phyloP scores from a whole-genome alignment of 2,329 filamentous ascomycete species.

The Paecilomyces sp. region DNA sequence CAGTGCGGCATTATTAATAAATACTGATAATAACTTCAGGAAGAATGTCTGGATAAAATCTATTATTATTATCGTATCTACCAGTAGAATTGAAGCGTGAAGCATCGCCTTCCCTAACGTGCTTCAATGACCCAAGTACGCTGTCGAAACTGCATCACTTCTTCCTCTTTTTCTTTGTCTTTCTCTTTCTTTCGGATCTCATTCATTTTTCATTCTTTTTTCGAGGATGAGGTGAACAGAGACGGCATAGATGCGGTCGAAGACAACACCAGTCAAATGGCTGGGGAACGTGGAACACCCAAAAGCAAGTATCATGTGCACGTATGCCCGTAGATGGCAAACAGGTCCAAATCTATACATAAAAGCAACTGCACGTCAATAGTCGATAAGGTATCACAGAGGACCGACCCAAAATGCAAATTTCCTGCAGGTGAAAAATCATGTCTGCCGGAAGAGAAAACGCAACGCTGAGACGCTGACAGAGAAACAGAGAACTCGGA shows the following conservation, averaged over 20 bases:
- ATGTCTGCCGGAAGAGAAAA: not conserved
- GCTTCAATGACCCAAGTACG: not conserved
- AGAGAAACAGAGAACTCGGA: not conserved
- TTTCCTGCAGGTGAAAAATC: not conserved
- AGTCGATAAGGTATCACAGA: not conserved
- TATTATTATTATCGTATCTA: not conserved
- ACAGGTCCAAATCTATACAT: not conserved
- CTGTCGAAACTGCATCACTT: not conserved
- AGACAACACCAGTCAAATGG: not conserved
- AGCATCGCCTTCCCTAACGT: not conserved
- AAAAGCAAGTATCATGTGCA: not conserved
- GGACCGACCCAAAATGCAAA: not conserved
- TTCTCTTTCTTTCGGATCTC: too few species aligned
- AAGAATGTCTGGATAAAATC: not conserved
- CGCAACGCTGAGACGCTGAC: not conserved
- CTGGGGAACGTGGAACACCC: not conserved
- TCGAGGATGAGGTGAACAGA: not conserved
- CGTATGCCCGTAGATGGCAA: not conserved
- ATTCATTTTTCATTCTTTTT: too few species aligned
- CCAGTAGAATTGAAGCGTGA: not conserved
- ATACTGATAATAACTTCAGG: not conserved
- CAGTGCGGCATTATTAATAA: not conserved
- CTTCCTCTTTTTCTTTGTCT: not conserved
- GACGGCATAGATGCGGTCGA: not conserved
- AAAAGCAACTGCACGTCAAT: not conserved